Conservation (phyloP, 257 asterid genomes). For the Petrea volubilis region DNA sequence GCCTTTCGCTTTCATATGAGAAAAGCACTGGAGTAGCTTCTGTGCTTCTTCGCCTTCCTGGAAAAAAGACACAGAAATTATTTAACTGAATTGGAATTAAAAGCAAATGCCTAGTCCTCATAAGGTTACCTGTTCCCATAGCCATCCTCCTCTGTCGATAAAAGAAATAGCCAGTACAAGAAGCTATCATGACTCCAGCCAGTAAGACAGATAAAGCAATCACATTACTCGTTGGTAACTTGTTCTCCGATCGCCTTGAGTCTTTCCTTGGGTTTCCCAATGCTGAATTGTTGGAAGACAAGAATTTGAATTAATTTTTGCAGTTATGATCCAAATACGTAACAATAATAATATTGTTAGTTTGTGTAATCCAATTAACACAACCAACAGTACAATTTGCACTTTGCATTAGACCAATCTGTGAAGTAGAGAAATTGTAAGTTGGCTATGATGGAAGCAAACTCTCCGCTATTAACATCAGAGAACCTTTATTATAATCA, state of each 20-base stretch:
- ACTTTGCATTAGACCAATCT: background rate
- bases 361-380: background rate
- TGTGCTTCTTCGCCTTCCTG: constrained; percentile 17
- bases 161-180: constrained; percentile 26
- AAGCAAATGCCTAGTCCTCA: background rate
- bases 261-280: background rate
- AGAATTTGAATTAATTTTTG: background rate
- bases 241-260: background rate
- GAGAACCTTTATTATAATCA: no score
- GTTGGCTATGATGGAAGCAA: background rate
- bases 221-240: background rate
- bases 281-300: background rate
- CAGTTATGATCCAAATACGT: background rate
- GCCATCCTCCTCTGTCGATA: constrained; percentile 24
- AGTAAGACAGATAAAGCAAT: constrained; percentile 13
- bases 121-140: constrained; percentile 18
- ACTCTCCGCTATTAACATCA: no score
- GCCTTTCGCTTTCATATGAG: constrained; percentile 23
- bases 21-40: constrained; percentile 9
- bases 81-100: background rate
- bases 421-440: no score
- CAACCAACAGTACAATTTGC: constrained; percentile 29
- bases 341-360: background rate
- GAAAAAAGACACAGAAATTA: background rate
- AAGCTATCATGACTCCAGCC: constrained; percentile 24